Percentiles rank a stretch among this genome's conserved stretches.
These are phyloP conservation scores for Cryptococcus depauperatus DNA, from an alignment of 1,284 basidiomycete species.

Conservation along the genomic window DNA sequence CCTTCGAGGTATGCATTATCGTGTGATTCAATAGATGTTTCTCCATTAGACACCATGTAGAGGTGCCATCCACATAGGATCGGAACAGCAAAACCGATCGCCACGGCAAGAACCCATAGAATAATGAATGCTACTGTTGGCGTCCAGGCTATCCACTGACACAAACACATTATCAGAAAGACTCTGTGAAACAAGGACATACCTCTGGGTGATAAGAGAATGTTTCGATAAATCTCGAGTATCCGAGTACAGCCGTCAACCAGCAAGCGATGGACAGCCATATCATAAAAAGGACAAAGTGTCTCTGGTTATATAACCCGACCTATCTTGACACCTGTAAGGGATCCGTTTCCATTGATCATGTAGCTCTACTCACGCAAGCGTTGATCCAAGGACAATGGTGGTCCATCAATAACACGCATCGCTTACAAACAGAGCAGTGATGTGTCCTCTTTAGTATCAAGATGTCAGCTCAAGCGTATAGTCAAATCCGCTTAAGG, in stretches of 20 bases:
- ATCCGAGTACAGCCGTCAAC: conserved; percentile 56
- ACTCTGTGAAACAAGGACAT: conserved; percentile 10
- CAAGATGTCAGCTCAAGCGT: conserved; percentile 11
- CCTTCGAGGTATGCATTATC: conserved; percentile 74
- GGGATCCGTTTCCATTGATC: neutral
- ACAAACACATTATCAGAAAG: neutral
- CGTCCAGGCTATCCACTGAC: conserved; percentile 56
- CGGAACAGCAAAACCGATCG: conserved; percentile 65
- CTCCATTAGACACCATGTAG: conserved; percentile 63
- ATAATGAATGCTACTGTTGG: conserved; percentile 66
- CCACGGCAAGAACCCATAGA: conserved; percentile 65
- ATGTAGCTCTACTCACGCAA: conserved; percentile 58
- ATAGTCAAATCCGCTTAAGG: neutral
- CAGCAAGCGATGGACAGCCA: conserved; percentile 62
- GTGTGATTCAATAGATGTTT: conserved; percentile 84
- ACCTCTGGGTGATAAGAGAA: conserved; percentile 53
- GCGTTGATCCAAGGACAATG: conserved; percentile 94
- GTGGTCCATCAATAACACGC: conserved; percentile 89
- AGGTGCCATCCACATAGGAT: conserved; percentile 77
- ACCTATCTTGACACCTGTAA: conserved; percentile 46
- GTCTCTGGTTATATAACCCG: conserved; percentile 87
- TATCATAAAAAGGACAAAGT: conserved; percentile 69
- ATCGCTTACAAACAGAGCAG: conserved; percentile 84
- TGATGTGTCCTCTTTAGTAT: conserved; percentile 97
- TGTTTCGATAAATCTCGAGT: conserved; percentile 36